Evolutionary conservation across 2,329 filamentous ascomycete species (phyloP).

Genomic region (Trichoderma endophyticum): DNA sequence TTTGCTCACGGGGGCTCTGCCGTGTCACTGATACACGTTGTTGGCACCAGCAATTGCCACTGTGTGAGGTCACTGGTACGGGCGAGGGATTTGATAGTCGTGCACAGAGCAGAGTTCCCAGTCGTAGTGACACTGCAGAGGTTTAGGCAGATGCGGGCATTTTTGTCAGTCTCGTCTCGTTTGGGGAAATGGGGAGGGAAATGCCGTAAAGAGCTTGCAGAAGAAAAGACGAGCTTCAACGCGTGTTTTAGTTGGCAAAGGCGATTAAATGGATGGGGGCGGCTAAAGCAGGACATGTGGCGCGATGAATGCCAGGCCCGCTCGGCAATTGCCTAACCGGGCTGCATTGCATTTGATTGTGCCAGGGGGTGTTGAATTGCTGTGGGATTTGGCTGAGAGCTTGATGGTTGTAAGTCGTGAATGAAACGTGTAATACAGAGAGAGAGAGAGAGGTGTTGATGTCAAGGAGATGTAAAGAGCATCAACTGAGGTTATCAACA

Average conservation of each 20-base stretch:
- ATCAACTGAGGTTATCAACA: background rate
- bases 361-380: background rate
- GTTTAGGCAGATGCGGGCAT: constrained; percentile 4
- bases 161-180: background rate
- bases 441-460: background rate
- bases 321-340: constrained; percentile 14
- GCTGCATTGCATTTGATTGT: background rate
- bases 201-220: background rate
- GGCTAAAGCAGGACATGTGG: constrained; percentile 16
- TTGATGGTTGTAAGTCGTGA: background rate
- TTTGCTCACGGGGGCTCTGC: background rate
- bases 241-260: background rate
- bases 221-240: background rate
- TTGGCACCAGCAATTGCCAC: background rate
- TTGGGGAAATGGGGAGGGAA: background rate
- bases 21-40: background rate
- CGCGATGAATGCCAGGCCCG: background rate
- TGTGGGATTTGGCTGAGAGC: background rate
- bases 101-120: background rate
- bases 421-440: background rate
- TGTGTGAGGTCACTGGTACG: background rate
- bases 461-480: background rate
- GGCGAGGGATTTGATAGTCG: background rate
- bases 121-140: background rate
- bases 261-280: background rate